These are phyloP conservation scores for Copromyces sp. DNA, from an alignment of 495 filamentous ascomycete species.

Conservation along the genomic window DNA sequence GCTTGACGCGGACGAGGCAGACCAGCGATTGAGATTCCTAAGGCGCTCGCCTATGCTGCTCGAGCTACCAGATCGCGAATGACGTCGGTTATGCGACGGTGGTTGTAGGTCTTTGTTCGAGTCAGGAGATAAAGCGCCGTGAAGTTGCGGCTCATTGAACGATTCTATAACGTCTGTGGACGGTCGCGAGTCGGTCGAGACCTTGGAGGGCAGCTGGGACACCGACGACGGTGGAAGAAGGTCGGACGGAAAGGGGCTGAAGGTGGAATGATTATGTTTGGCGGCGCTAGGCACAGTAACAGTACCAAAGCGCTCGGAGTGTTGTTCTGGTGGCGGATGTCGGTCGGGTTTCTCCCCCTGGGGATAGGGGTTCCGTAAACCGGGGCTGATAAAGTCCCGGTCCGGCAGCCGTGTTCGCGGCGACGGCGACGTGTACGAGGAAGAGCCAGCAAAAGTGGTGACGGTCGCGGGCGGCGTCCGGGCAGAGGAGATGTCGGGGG, in stretches of 20 bases:
- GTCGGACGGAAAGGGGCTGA: slow-evolving; percentile 11
- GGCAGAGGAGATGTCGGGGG: slow-evolving; percentile 3
- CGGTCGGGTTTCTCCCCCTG: background rate
- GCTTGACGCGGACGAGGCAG: slow-evolving; percentile 64
- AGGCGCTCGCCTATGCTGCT: slow-evolving; percentile 51
- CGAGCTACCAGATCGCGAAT: slow-evolving; percentile 35
- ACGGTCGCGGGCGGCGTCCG: slow-evolving; percentile 6
- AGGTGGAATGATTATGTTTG: background rate
- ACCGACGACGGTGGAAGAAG: slow-evolving; percentile 26
- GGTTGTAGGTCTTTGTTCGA: slow-evolving; percentile 17
- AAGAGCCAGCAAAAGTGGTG: slow-evolving; percentile 1
- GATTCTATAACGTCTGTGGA: slow-evolving; percentile 15
- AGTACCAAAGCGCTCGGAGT: slow-evolving; percentile 5
- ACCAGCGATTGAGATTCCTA: slow-evolving; percentile 74
- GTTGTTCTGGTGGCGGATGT: slow-evolving; percentile 2
- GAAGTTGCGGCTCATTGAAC: slow-evolving; percentile 21
- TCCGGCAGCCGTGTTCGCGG: slow-evolving; percentile 7
- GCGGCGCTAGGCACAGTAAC: background rate
- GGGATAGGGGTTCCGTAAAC: slow-evolving; percentile 5
- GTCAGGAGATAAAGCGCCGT: slow-evolving; percentile 2
- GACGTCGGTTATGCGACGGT: slow-evolving; percentile 17
- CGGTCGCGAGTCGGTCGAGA: slow-evolving; percentile 13
- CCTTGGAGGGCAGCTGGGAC: slow-evolving; percentile 23
- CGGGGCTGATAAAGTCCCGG: slow-evolving; percentile 4
- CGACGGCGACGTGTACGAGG: slow-evolving; percentile 11